Conservation (phyloP, 768 basidiomycete genomes). For the Collybia sordida region DNA sequence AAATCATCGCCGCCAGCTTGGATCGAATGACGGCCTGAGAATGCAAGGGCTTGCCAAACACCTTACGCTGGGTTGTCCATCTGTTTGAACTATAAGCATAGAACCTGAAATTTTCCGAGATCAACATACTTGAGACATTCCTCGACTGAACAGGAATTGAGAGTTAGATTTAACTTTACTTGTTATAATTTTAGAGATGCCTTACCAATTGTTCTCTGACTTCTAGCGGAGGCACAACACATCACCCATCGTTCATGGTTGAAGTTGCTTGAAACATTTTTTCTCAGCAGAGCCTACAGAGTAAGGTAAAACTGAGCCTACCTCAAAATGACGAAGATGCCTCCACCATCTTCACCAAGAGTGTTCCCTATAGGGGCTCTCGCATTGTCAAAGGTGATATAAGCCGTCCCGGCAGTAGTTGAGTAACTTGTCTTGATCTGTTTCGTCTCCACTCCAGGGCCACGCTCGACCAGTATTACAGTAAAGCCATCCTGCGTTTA, state of each 20-base stretch:
- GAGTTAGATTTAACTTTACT: background rate
- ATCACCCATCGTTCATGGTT: constrained; percentile 96
- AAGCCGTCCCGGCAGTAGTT: constrained; percentile 81
- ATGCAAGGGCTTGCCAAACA: constrained; percentile 85
- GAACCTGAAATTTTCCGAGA: background rate
- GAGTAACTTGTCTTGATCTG: constrained; percentile 76
- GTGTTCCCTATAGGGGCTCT: constrained; percentile 87
- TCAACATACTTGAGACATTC: constrained; percentile 73
- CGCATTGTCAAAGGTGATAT: constrained; percentile 81
- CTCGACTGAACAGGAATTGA: constrained; percentile 47
- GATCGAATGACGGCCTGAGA: constrained; percentile 85
- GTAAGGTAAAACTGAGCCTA: background rate
- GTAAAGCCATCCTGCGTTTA: constrained; percentile 45
- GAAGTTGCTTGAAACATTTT: constrained; percentile 60
- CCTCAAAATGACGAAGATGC: constrained; percentile 32
- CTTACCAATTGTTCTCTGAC: constrained; percentile 18
- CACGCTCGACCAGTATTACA: constrained; percentile 27
- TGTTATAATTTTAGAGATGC: background rate
- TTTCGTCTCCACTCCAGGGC: constrained; percentile 68
- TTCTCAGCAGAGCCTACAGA: background rate
- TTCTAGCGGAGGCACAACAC: constrained; percentile 21
- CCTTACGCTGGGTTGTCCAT: constrained; percentile 88
- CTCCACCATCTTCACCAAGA: constrained; percentile 46
- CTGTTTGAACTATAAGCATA: constrained; percentile 26
- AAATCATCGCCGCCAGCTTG: constrained; percentile 89